phyloP scores from a whole-genome alignment of 2,329 filamentous ascomycete genomes.

The Colletotrichum tamarilloi region DNA sequence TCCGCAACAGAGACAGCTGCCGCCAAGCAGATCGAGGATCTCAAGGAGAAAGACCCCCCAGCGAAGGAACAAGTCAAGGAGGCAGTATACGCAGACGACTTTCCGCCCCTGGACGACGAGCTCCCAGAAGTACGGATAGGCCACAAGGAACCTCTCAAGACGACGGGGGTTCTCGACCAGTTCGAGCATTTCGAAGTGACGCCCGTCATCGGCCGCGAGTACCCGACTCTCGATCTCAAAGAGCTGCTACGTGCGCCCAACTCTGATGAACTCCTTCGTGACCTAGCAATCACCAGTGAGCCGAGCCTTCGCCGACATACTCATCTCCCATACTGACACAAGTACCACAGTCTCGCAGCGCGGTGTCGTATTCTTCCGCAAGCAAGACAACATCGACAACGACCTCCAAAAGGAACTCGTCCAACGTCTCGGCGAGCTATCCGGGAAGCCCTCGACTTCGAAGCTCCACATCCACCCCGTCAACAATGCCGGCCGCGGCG shows the following conservation, averaged over 20 bases:
- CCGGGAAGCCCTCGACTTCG: conserved; percentile 66
- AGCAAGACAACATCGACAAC: conserved; percentile 70
- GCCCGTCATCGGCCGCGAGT: conserved; percentile 72
- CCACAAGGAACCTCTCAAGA: conserved; percentile 54
- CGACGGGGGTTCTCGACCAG: conserved; percentile 61
- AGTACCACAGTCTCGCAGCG: conserved; percentile 68
- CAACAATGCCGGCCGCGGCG: conserved; percentile 62
- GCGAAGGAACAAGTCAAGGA: not conserved
- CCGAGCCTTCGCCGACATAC: not conserved
- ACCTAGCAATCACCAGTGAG: conserved; percentile 75
- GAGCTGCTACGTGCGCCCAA: conserved; percentile 72
- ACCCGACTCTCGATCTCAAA: conserved; percentile 65
- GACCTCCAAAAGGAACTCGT: conserved; percentile 75
- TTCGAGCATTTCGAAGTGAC: conserved; percentile 69
- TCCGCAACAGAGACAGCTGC: conserved; percentile 28
- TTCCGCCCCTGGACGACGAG: conserved; percentile 7
- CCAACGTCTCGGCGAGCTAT: conserved; percentile 67
- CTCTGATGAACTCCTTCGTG: conserved; percentile 71
- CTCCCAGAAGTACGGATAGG: conserved; percentile 29
- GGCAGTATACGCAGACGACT: not conserved
- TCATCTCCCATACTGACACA: not conserved
- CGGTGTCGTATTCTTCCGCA: conserved; percentile 77
- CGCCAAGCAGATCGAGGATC: conserved; percentile 1
- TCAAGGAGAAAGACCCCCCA: conserved; percentile 2
- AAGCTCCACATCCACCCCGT: conserved; percentile 71